Evolutionary conservation across 768 basidiomycete genomes (phyloP).

Genomic region (Fomitopsis pulvina): DNA sequence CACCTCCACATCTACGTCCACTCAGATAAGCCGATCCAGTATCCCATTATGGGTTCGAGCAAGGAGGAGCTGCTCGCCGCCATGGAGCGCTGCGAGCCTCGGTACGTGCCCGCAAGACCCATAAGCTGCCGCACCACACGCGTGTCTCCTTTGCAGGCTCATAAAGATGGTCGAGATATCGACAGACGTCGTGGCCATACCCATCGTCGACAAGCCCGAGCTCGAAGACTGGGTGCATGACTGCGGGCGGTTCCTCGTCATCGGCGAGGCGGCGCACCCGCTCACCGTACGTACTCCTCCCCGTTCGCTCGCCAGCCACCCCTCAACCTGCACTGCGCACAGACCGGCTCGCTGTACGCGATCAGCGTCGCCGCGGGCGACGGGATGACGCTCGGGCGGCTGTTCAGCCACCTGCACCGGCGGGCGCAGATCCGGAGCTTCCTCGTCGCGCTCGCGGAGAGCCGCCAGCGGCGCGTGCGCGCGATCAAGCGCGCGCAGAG

Average conservation of each 20-base stretch:
- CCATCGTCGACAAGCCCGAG: slow-evolving; percentile 10
- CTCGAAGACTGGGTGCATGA: slow-evolving; percentile 28
- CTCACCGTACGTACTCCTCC: slow-evolving; percentile 11
- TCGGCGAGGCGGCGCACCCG: slow-evolving; percentile 29
- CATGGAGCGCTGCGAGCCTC: slow-evolving; percentile 11
- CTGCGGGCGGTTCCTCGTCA: slow-evolving; percentile 16
- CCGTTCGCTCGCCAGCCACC: neutral
- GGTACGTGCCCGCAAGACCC: no score
- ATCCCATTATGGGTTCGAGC: neutral
- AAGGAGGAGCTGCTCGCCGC: slow-evolving; percentile 5
- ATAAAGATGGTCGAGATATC: slow-evolving; percentile 11
- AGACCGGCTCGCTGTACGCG: slow-evolving; percentile 13
- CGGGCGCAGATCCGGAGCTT: slow-evolving; percentile 21
- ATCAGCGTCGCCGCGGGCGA: slow-evolving; percentile 24
- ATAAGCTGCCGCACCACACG: no score
- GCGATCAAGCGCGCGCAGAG: slow-evolving; percentile 13
- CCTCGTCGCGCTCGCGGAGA: slow-evolving; percentile 20
- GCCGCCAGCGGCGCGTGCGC: slow-evolving; percentile 19
- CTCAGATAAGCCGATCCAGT: neutral
- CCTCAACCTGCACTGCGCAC: neutral
- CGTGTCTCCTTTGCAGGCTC: slow-evolving; percentile 9
- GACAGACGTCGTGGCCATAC: neutral
- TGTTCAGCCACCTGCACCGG: slow-evolving; percentile 24
- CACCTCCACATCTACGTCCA: neutral
- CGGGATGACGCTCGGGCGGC: slow-evolving; percentile 26